phyloP scores from a whole-genome alignment of 306 rosid genomes.

The Cajanus cajan region DNA sequence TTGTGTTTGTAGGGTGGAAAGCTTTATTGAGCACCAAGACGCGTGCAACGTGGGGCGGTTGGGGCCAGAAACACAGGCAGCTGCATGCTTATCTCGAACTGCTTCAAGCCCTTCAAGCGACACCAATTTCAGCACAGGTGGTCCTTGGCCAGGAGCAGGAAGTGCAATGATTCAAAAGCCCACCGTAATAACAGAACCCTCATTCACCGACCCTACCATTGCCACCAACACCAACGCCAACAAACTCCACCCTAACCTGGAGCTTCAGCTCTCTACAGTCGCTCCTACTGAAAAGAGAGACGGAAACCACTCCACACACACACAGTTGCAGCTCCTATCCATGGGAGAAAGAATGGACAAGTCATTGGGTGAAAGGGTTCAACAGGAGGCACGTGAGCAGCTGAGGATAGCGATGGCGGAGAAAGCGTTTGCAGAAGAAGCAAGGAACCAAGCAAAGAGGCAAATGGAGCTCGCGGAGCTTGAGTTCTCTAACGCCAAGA shows the following conservation, averaged over 20 bases:
- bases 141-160: constrained; percentile 44
- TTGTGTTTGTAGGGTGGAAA: constrained; percentile 73
- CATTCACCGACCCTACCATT: constrained; percentile 38
- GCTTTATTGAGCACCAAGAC: constrained; percentile 98
- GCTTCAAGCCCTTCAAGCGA: constrained; percentile 93
- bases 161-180: constrained; percentile 32
- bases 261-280: not conserved
- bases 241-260: not conserved
- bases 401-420: constrained; percentile 77
- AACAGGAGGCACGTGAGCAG: constrained; percentile 55
- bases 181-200: constrained; percentile 22
- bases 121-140: constrained; percentile 61
- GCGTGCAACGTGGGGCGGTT: constrained; percentile 81
- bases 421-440: constrained; percentile 75
- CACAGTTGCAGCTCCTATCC: constrained; percentile 62
- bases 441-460: constrained; percentile 67
- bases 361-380: constrained; percentile 18
- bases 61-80: constrained; percentile 40
- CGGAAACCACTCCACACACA: constrained; percentile 53
- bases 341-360: constrained; percentile 51
- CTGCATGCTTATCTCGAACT: constrained; percentile 75
- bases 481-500: constrained; percentile 81
- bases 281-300: constrained; percentile 21
- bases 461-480: constrained; percentile 78
- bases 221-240: constrained; percentile 20